Evolutionary conservation across 495 filamentous ascomycete species (phyloP).

Genomic region (Astrothelium subdiscretum): DNA sequence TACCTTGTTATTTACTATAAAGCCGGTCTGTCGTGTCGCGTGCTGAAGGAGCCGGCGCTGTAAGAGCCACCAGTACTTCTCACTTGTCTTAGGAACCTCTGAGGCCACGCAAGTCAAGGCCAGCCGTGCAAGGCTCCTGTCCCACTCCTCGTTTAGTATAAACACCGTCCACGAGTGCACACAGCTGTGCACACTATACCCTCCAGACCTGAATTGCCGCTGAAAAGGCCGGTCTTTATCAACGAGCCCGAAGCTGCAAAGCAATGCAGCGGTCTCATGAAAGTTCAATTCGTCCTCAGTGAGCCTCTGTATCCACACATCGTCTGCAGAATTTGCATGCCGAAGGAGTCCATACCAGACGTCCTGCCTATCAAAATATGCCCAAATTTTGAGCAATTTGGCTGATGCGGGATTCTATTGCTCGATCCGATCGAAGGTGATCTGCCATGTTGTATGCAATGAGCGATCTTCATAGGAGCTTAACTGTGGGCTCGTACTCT

Average conservation of each 20-base stretch:
- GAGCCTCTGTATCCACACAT: background rate
- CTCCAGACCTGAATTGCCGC: background rate
- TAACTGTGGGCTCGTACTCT: background rate
- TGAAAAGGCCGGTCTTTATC: background rate
- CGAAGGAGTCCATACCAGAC: slow-evolving; percentile 21
- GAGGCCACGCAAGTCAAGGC: background rate
- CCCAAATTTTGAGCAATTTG: slow-evolving; percentile 29
- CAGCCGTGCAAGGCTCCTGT: background rate
- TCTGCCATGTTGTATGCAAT: slow-evolving; percentile 24
- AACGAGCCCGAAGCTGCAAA: background rate
- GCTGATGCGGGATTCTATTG: slow-evolving; percentile 18
- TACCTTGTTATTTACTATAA: background rate
- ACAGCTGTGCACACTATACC: slow-evolving; percentile 8
- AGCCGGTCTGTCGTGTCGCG: background rate
- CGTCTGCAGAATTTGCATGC: background rate
- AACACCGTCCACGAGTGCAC: background rate
- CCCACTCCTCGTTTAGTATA: background rate
- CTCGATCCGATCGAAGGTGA: slow-evolving; percentile 24
- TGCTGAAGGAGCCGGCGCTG: background rate
- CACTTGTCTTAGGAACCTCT: background rate
- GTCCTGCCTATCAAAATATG: slow-evolving; percentile 25
- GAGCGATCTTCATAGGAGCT: slow-evolving; percentile 11
- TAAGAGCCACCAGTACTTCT: background rate
- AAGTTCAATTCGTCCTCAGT: slow-evolving; percentile 6
- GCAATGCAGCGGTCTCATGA: background rate